Conservation (phyloP, 2,329 filamentous ascomycete genomes). For the Macrophomina phaseolina region DNA sequence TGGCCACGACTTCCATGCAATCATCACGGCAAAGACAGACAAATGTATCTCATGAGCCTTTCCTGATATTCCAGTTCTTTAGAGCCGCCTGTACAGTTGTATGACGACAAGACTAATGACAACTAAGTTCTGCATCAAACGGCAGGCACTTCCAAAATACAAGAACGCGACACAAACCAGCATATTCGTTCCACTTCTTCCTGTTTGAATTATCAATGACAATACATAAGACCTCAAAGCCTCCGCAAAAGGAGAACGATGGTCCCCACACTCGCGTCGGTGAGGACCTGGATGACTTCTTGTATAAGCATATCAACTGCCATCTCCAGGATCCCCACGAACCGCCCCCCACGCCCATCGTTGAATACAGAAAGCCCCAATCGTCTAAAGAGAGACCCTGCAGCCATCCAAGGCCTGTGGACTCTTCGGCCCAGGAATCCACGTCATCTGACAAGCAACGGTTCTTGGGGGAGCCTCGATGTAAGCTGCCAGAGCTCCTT, state of each 20-base stretch:
- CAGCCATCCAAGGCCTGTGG: neutral
- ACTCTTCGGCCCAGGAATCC: neutral
- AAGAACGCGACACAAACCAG: constrained; percentile 5
- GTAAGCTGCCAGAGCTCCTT: neutral
- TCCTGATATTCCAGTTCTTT: too few species aligned
- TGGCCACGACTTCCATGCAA: too few species aligned
- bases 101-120: neutral
- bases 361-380: neutral
- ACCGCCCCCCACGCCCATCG: neutral
- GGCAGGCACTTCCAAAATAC: neutral
- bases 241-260: neutral
- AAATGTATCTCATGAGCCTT: too few species aligned
- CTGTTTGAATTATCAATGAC: neutral
- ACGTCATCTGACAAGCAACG: neutral
- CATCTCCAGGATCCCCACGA: neutral
- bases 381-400: neutral
- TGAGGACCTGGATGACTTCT: neutral
- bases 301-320: neutral
- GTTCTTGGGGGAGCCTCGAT: neutral
- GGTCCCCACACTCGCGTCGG: neutral
- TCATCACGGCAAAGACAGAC: too few species aligned
- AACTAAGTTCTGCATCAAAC: neutral
- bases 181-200: neutral
- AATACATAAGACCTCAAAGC: neutral
- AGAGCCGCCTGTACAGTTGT: neutral